Conservation (phyloP, 2,329 filamentous ascomycete species). For the Colletotrichum nymphaeae region DNA sequence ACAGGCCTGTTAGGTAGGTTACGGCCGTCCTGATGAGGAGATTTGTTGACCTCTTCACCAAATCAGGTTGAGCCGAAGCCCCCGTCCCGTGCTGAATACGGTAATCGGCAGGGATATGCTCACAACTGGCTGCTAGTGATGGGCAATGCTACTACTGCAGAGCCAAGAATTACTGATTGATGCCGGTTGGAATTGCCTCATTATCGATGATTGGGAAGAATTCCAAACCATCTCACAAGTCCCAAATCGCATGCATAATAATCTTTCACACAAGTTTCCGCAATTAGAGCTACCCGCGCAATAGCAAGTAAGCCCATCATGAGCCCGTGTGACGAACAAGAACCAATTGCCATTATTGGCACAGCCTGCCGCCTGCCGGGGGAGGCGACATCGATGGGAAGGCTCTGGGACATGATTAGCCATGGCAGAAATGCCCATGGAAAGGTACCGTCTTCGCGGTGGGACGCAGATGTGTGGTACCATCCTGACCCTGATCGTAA, state of each 20-base stretch:
- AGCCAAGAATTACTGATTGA: neutral
- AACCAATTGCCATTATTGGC: slow-evolving; percentile 54
- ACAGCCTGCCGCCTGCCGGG: slow-evolving; percentile 52
- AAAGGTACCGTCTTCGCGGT: slow-evolving; percentile 36
- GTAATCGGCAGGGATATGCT: neutral
- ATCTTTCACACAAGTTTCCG: too few relatives aligned
- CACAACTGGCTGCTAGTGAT: neutral
- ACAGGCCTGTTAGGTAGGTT: too few relatives aligned
- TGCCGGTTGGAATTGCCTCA: too few relatives aligned
- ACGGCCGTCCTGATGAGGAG: too few relatives aligned
- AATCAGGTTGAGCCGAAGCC: neutral
- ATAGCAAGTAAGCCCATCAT: slow-evolving; percentile 2
- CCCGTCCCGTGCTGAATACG: neutral
- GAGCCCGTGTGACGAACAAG: slow-evolving; percentile 19
- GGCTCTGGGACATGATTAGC: slow-evolving; percentile 48
- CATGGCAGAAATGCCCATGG: slow-evolving; percentile 11
- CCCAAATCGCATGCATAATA: too few relatives aligned
- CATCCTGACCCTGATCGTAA: slow-evolving; percentile 35
- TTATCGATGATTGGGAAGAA: too few relatives aligned
- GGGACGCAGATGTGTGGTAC: slow-evolving; percentile 40
- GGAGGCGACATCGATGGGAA: slow-evolving; percentile 42
- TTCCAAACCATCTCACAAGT: too few relatives aligned
- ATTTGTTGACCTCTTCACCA: neutral
- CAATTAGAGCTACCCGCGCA: neutral
- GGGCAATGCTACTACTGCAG: neutral